Percentiles rank a stretch among this genome's conserved stretches.
phyloP scores from a whole-genome alignment of 2,329 filamentous ascomycete genomes.

The Macrophomina tecta region DNA sequence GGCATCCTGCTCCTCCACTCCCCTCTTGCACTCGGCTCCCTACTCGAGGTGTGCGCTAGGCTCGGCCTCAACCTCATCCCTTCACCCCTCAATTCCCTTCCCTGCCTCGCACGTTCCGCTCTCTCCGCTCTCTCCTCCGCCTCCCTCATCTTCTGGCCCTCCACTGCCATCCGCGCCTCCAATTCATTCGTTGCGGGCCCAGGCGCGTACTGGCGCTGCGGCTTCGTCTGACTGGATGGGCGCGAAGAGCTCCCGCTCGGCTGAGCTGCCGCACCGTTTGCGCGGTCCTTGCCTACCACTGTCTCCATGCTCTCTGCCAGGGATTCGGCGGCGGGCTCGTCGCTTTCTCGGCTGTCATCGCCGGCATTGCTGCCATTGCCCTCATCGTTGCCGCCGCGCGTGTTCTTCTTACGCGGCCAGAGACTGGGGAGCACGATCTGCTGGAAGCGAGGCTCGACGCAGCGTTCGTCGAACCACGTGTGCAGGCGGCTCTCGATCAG shows the following conservation, averaged over 20 bases:
- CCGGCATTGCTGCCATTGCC: conserved; percentile 38
- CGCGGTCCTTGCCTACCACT: not conserved
- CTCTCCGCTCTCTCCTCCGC: conserved; percentile 41
- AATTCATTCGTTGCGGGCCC: conserved; percentile 31
- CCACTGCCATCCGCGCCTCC: conserved; percentile 43
- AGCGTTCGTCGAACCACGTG: conserved; percentile 86
- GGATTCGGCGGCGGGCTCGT: conserved; percentile 15
- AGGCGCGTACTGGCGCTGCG: conserved; percentile 15
- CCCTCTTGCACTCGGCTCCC: not conserved
- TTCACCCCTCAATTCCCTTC: conserved; percentile 6
- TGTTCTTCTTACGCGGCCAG: conserved; percentile 86
- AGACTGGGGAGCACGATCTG: conserved; percentile 82
- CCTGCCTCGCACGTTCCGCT: conserved; percentile 17
- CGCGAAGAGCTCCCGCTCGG: conserved; percentile 28
- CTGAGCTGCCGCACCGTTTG: conserved; percentile 5
- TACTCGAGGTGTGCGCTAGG: not conserved
- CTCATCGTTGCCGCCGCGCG: conserved; percentile 71
- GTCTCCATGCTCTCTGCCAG: conserved; percentile 5
- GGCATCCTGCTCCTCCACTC: conserved; percentile 19
- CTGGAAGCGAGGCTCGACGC: conserved; percentile 84
- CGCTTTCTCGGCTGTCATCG: conserved; percentile 12
- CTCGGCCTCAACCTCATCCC: conserved; percentile 2
- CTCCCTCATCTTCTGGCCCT: conserved; percentile 45
- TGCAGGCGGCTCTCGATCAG: conserved; percentile 80
- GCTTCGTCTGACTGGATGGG: not conserved